Percentiles rank a stretch among this genome's conserved stretches.
phyloP scores from a whole-genome alignment of 164 flowering plant species.

The Macadamia tetraphylla region DNA sequence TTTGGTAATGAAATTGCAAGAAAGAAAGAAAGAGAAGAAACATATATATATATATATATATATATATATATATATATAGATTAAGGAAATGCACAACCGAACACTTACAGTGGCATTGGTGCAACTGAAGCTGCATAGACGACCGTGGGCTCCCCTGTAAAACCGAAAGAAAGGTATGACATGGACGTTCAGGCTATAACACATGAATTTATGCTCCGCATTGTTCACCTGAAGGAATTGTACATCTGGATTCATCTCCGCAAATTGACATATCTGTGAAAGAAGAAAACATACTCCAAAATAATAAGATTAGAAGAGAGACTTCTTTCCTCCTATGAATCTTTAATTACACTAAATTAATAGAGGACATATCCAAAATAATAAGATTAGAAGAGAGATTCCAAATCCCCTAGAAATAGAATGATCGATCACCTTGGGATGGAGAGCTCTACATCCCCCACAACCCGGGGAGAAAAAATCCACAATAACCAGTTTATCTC shows the following conservation, averaged over 20 bases:
- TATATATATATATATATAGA: no score
- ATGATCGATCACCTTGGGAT: constrained; percentile 57
- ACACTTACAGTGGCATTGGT: constrained; percentile 81
- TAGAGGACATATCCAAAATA: background rate
- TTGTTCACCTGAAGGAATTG: constrained; percentile 70
- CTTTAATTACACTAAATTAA: no score
- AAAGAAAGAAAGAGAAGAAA: no score
- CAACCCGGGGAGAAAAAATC: constrained; percentile 90
- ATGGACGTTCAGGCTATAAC: constrained; percentile 75
- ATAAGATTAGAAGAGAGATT: background rate
- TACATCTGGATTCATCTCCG: constrained; percentile 73
- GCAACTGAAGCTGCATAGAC: constrained; percentile 88
- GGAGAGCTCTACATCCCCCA: constrained; percentile 89
- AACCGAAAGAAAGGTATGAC: constrained; percentile 91
- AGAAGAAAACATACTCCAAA: background rate
- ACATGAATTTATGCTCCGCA: constrained; percentile 85
- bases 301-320: no score
- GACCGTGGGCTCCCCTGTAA: constrained; percentile 83
- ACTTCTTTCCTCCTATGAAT: no score
- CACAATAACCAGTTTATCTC: constrained; percentile 61
- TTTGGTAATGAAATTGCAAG: no score
- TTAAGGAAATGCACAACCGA: background rate
- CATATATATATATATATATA: no score
- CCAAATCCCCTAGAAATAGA: no score
- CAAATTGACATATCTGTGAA: constrained; percentile 68